A percentile compares a stretch with the other conserved stretches of the same genome.
Evolutionary conservation across 1,284 basidiomycete species (phyloP).

Genomic region (Microstroma glucosiphilum): DNA sequence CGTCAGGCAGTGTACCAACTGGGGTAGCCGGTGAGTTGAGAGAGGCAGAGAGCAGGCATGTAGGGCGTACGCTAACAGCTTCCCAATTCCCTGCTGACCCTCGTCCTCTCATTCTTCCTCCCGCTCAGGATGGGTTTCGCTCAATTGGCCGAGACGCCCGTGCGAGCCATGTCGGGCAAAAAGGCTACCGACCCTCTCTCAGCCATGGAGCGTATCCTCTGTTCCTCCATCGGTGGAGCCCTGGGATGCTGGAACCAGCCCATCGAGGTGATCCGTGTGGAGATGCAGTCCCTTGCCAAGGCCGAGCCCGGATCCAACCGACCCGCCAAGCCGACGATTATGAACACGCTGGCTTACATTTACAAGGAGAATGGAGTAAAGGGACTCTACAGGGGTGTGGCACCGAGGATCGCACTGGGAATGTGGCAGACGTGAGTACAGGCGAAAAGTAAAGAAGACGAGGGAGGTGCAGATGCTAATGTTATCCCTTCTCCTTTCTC

Average conservation of each 20-base stretch:
- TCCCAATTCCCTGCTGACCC: neutral
- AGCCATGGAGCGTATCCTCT: slow-evolving; percentile 76
- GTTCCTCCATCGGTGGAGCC: slow-evolving; percentile 86
- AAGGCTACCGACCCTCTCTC: slow-evolving; percentile 67
- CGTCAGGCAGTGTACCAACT: slow-evolving; percentile 93
- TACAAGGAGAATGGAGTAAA: slow-evolving; percentile 95
- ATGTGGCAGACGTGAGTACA: slow-evolving; percentile 72
- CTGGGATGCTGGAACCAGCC: slow-evolving; percentile 99
- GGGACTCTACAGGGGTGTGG: slow-evolving; percentile 94
- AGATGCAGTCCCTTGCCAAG: slow-evolving; percentile 99
- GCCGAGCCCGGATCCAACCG: slow-evolving; percentile 63
- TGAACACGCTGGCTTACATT: slow-evolving; percentile 77
- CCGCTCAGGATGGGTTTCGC: slow-evolving; percentile 82
- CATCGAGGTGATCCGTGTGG: slow-evolving; percentile 91
- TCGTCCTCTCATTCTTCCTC: slow-evolving; percentile 4
- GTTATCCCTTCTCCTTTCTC: too few species aligned
- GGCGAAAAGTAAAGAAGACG: too few species aligned
- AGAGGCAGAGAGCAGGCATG: neutral
- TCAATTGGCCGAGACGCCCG: slow-evolving; percentile 75
- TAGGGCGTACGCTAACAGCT: too few species aligned
- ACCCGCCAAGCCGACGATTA: slow-evolving; percentile 78
- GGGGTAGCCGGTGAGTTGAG: slow-evolving; percentile 78
- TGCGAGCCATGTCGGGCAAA: slow-evolving; percentile 71
- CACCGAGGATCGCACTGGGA: slow-evolving; percentile 89
- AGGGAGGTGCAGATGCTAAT: too few species aligned